Conservation (phyloP, 2,329 filamentous ascomycete genomes). For the Fusarium robinianum region DNA sequence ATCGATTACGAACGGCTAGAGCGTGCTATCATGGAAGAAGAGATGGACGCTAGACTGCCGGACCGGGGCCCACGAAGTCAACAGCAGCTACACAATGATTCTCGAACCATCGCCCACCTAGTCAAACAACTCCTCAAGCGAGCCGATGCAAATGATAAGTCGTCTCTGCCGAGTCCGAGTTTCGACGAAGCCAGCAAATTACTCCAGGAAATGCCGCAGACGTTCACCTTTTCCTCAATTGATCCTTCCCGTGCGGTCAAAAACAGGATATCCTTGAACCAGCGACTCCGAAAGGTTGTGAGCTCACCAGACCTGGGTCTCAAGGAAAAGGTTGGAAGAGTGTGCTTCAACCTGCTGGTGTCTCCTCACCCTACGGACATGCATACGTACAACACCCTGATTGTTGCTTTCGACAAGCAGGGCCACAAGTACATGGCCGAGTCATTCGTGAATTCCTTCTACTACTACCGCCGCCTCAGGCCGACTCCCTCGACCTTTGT, state of each 20-base stretch:
- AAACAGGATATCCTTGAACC: conserved; percentile 39
- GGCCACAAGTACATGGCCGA: conserved; percentile 56
- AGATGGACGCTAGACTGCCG: conserved; percentile 24
- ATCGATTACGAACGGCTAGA: conserved; percentile 41
- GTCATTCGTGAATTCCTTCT: conserved; percentile 56
- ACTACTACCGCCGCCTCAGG: conserved; percentile 48
- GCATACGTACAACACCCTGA: conserved; percentile 71
- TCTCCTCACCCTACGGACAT: conserved; percentile 65
- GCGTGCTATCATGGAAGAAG: conserved; percentile 37
- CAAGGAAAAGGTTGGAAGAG: conserved; percentile 44
- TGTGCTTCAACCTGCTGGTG: conserved; percentile 70
- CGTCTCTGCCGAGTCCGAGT: conserved; percentile 30
- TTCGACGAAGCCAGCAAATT: conserved; percentile 39
- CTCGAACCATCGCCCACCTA: conserved; percentile 34
- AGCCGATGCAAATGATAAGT: conserved; percentile 31
- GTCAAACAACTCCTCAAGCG: conserved; percentile 40
- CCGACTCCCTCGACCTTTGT: conserved; percentile 56
- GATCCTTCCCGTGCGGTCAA: conserved; percentile 32
- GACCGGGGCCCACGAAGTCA: conserved; percentile 32
- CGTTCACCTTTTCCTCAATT: conserved; percentile 38
- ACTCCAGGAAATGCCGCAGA: conserved; percentile 11
- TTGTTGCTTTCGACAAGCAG: conserved; percentile 64
- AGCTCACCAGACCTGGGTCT: conserved; percentile 29
- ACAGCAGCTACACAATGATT: conserved; percentile 37
- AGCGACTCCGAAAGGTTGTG: conserved; percentile 38